Base-by-base conservation (phyloP, 352 stramenopile genomes). In the Thraustotheca clavata region DNA sequence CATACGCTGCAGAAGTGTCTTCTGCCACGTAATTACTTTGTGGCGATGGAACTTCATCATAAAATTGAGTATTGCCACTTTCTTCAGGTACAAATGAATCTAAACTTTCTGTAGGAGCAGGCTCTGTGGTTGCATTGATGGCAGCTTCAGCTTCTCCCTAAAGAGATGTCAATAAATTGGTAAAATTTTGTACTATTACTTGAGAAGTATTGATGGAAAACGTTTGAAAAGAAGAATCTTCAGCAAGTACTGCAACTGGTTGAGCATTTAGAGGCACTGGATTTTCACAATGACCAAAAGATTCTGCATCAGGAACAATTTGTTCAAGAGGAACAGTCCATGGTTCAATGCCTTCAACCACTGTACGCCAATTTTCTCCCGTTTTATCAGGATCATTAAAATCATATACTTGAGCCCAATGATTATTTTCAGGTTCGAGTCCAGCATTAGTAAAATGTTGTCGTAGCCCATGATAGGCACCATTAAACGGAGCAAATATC, bases 361-460 rank as follows among this genome's bases (percentile, higher is more conserved):
- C 57, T 22, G 88, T 70, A n/a, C 70, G 69, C 80, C 80, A 91
- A 69, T 91, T 91, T 54, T 59, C 69, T 20, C 80, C 77, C 3
- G 70, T 77, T 72, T 88, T 92, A 67, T 91, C 76, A 7, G 80
- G 84, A 68, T 96, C 88, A 68, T 96, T 96, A 65, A 97, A 97
- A 67, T 97, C 89, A 67, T 92, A 96, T 16, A 97, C 75, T 31
- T 90, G 79, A 38, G 81, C 89, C 88, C 88, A 97, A 59, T 93
- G 83, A 59, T 96, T 97, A 68, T 89, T 87, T 26, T 69, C 72
- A n/a, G 88, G 82, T 50, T 92, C 79, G 18, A 97, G 63, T 0
- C 74, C 73, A 2, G 88, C 87, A 12, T 82, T 71, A 0, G 40
- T 20, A 61, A 97, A 94, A 65, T 88, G 76, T 79, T 89, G 43